phyloP scores from a whole-genome alignment of 192 early-diverging fungal species.

The Linnemannia elongata region DNA sequence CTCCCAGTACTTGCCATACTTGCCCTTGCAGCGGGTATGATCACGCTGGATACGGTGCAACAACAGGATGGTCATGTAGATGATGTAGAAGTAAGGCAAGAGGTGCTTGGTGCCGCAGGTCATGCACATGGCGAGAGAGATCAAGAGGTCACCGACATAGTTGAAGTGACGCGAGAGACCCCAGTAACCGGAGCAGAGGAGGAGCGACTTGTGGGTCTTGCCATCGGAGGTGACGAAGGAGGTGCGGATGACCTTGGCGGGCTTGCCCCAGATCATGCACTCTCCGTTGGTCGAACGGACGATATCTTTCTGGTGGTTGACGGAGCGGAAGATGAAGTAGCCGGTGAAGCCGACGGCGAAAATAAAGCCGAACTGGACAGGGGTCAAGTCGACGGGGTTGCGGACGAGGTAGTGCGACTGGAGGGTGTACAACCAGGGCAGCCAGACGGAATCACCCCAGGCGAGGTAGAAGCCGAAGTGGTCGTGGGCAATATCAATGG shows the following conservation, averaged over 20 bases:
- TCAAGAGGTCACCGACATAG: slow-evolving; percentile 83
- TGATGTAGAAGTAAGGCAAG: slow-evolving; percentile 84
- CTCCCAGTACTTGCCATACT: slow-evolving; percentile 89
- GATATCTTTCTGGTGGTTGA: slow-evolving; percentile 87
- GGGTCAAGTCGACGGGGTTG: slow-evolving; percentile 76
- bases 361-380: slow-evolving; percentile 64
- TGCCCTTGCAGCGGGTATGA: slow-evolving; percentile 78
- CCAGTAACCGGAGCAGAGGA: slow-evolving; percentile 85
- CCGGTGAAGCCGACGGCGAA: slow-evolving; percentile 71
- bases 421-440: slow-evolving; percentile 87
- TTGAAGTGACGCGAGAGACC: slow-evolving; percentile 89
- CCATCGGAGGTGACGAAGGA: slow-evolving; percentile 81
- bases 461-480: slow-evolving; percentile 91
- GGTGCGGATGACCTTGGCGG: slow-evolving; percentile 79
- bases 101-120: slow-evolving; percentile 76
- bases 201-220: slow-evolving; percentile 72
- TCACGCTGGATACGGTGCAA: slow-evolving; percentile 78
- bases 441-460: slow-evolving; percentile 87
- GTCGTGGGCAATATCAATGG: slow-evolving; percentile 88
- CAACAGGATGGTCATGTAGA: slow-evolving; percentile 84
- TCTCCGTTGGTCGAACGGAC: slow-evolving; percentile 77
- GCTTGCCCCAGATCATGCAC: slow-evolving; percentile 83
- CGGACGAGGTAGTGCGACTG: slow-evolving; percentile 84
- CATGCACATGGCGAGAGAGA: slow-evolving; percentile 80
- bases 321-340: slow-evolving; percentile 85